Evolutionary conservation across 176 grass and related monocot species (phyloP).

Genomic region (Chrysopogon serrulatus): DNA sequence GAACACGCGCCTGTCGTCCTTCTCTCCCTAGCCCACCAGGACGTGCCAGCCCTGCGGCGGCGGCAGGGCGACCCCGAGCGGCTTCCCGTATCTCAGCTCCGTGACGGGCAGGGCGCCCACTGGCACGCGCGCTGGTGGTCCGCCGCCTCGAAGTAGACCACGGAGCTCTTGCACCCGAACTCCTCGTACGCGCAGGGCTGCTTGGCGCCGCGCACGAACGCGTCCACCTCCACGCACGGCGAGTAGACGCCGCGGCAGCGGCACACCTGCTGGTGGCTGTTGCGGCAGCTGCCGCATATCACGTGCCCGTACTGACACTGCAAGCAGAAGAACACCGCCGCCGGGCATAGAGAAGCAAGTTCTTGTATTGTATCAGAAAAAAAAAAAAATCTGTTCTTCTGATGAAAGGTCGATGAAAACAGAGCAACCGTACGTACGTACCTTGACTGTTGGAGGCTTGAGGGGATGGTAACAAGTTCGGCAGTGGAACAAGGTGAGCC

Average conservation of each 20-base stretch:
- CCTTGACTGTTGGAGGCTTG: constrained; percentile 29
- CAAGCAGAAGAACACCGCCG: neutral
- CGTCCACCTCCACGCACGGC: neutral
- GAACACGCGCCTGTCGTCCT: constrained; percentile 11
- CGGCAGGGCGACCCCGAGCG: neutral
- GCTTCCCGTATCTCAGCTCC: neutral
- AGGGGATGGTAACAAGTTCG: constrained; percentile 7
- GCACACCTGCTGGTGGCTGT: neutral
- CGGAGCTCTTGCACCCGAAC: constrained; percentile 10
- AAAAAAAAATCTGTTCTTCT: neutral
- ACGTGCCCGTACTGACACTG: constrained; percentile 8
- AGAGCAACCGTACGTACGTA: neutral
- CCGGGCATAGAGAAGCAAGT: too few relatives aligned
- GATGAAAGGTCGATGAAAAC: neutral
- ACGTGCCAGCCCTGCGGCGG: neutral
- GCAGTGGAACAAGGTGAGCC: constrained; percentile 14
- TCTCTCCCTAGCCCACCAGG: constrained; percentile 8
- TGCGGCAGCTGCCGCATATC: neutral
- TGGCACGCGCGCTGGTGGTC: constrained; percentile 24
- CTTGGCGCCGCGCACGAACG: constrained; percentile 5
- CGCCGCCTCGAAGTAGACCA: neutral
- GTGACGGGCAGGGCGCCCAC: constrained; percentile 19
- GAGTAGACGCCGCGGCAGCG: neutral
- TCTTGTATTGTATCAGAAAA: too few relatives aligned
- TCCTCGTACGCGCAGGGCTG: constrained; percentile 2